Evolutionary conservation across 2,329 filamentous ascomycete species (phyloP), one percentile per base, ranked within the genome.

Genomic region (Fonsecaea erecta): DNA sequence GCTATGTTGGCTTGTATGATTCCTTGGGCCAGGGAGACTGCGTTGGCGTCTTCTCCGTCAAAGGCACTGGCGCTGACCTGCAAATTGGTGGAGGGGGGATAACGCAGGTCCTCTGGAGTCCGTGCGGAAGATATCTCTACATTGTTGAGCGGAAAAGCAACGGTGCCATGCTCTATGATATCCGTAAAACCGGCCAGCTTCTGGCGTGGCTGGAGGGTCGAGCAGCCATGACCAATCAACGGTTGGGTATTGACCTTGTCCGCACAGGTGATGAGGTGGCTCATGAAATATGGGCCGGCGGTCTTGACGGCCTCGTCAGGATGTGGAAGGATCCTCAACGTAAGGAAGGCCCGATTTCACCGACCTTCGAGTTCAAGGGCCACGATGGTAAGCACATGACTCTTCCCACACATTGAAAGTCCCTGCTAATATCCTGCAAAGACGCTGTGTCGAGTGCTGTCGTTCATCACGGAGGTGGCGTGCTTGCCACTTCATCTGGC

Each of bases 281-380:
- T 8, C 79, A 83, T 70, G 84, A 88, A 70, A 75, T 89, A 21
- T 88, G 85, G 85, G 81, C 79, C 52, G 87, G 87, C 9, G 86
- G 85, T 0, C 80, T 74, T 0, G 86, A 89, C 76, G 86, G 87
- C 0, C 71, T 70, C 18, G 77, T 85, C 61, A 77, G 83, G 63
- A 76, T 80, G 60, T 86, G 84, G 84, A 76, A 74, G 48, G 76
- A 82, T 64, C 78, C 82, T 0, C 75, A 78, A n/a, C 69, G 73
- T 43, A 71, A 69, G 21, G 77, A 77, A 61, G 83, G 80, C 9
- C 73, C 75, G 3, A 73, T 81, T 37, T 68, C 74, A 21, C 79
- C 83, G 1, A 77, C 79, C 65, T 79, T 74, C 69, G 77, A 78
- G 64, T 78, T 77, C 69, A 73, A 78, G 37, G 73, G 80, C 4